Conservation (phyloP, 1,139 yeast species). For the Candida tetrigidarum region DNA sequence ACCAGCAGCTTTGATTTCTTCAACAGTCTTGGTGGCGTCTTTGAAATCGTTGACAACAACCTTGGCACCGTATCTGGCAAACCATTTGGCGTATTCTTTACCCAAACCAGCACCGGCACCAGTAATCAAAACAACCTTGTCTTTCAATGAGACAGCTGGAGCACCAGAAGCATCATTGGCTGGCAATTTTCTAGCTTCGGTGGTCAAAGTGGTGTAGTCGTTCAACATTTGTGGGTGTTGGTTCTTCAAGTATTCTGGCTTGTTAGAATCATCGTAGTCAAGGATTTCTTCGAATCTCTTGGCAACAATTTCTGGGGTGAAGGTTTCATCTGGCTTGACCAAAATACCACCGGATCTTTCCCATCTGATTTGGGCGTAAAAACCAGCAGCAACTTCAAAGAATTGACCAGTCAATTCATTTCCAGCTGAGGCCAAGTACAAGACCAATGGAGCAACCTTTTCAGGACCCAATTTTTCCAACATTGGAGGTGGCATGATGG, state of each 20-base stretch:
- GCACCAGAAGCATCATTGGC: constrained; percentile 58
- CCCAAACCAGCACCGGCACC: constrained; percentile 99
- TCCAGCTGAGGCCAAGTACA: constrained; percentile 73
- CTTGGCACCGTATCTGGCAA: constrained; percentile 93
- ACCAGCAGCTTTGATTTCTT: constrained; percentile 77
- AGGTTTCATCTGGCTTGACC: constrained; percentile 76
- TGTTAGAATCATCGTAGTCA: constrained; percentile 58
- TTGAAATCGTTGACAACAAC: constrained; percentile 93
- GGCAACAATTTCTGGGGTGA: constrained; percentile 87
- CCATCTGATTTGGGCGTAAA: constrained; percentile 92
- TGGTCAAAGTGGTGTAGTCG: constrained; percentile 60
- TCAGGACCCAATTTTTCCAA: constrained; percentile 84
- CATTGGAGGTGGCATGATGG: constrained; percentile 82
- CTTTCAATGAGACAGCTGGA: constrained; percentile 63
- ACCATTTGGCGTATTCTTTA: constrained; percentile 81
- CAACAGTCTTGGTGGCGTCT: constrained; percentile 74
- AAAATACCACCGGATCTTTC: constrained; percentile 88
- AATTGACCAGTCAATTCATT: constrained; percentile 69
- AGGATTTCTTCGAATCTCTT: constrained; percentile 66
- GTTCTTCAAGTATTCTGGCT: constrained; percentile 56
- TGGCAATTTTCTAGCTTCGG: constrained; percentile 56
- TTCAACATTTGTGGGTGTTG: constrained; percentile 70
- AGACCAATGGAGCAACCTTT: constrained; percentile 88
- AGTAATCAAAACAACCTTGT: constrained; percentile 87
- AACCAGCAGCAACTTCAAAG: constrained; percentile 95